These are phyloP conservation scores for Batkoa obscura DNA, from an alignment of 371 early-diverging fungal genomes.

Conservation along the genomic window DNA sequence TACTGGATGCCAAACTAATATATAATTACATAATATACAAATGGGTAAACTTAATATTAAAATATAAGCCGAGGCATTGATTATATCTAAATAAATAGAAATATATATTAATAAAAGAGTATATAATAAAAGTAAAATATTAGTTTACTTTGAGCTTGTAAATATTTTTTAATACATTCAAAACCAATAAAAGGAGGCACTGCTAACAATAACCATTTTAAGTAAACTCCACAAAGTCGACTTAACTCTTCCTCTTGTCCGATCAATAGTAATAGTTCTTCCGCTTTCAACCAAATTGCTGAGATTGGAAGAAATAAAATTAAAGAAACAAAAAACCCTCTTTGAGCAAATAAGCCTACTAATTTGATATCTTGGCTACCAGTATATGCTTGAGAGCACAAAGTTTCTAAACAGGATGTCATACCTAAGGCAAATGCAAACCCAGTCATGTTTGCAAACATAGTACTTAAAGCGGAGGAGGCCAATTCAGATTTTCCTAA, in stretches of 20 bases:
- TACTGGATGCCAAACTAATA: conserved; percentile 44
- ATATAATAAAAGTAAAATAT: not conserved
- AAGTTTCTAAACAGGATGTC: conserved; percentile 69
- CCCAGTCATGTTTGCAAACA: conserved; percentile 61
- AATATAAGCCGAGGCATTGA: conserved; percentile 58
- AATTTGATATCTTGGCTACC: conserved; percentile 43
- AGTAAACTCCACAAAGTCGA: conserved; percentile 30
- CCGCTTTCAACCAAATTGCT: conserved; percentile 60
- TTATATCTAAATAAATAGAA: conserved; percentile 25
- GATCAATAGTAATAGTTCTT: conserved; percentile 23
- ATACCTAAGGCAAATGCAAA: conserved; percentile 59
- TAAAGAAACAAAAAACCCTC: conserved; percentile 47
- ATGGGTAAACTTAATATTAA: conserved; percentile 43
- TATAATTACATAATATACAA: conserved; percentile 49
- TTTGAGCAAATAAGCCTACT: conserved; percentile 62
- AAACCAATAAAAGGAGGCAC: conserved; percentile 52
- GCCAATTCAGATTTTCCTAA: not conserved
- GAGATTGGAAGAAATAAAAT: conserved; percentile 47
- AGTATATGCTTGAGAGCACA: conserved; percentile 74
- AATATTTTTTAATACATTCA: conserved; percentile 58
- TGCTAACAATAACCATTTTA: conserved; percentile 42
- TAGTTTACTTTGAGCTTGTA: conserved; percentile 47
- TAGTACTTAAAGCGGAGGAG: not conserved
- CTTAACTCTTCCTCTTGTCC: conserved; percentile 35
- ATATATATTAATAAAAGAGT: not conserved